phyloP scores from a whole-genome alignment of 2,329 filamentous ascomycete genomes.

The Orbilia brochopaga region DNA sequence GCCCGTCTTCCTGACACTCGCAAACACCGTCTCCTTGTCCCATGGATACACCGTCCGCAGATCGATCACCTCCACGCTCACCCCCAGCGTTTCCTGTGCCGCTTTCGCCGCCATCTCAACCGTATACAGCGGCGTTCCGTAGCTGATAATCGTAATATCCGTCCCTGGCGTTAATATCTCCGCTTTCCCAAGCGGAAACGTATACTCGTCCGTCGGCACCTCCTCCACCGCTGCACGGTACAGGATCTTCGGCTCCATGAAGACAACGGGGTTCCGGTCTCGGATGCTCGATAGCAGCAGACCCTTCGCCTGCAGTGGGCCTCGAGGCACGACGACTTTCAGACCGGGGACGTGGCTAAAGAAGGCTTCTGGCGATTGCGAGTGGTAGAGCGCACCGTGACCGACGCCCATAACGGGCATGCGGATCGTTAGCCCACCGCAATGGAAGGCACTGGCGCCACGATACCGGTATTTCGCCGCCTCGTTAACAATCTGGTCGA shows the following conservation, averaged over 20 bases:
- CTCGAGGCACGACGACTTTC: slow-evolving; percentile 82
- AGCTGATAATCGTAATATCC: slow-evolving; percentile 83
- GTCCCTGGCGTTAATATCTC: slow-evolving; percentile 81
- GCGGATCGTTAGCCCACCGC: slow-evolving; percentile 80
- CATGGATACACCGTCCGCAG: slow-evolving; percentile 88
- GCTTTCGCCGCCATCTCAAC: slow-evolving; percentile 78
- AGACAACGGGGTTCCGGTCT: slow-evolving; percentile 83
- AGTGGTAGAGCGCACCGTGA: slow-evolving; percentile 86
- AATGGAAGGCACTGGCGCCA: slow-evolving; percentile 61
- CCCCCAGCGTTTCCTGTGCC: slow-evolving; percentile 75
- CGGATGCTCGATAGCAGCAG: slow-evolving; percentile 76
- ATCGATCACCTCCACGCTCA: slow-evolving; percentile 84
- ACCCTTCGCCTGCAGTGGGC: slow-evolving; percentile 86
- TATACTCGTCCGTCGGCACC: slow-evolving; percentile 79
- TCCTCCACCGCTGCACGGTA: slow-evolving; percentile 92
- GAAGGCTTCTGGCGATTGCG: slow-evolving; percentile 84
- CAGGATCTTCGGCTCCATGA: slow-evolving; percentile 92
- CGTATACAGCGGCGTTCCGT: slow-evolving; percentile 86
- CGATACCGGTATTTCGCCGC: slow-evolving; percentile 86
- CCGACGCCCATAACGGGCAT: slow-evolving; percentile 92
- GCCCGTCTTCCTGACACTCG: slow-evolving; percentile 86
- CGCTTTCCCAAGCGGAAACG: slow-evolving; percentile 83
- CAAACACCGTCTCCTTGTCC: slow-evolving; percentile 80
- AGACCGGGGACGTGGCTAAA: slow-evolving; percentile 89
- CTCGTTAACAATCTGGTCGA: slow-evolving; percentile 93